Evolutionary conservation across 306 rosid genomes (phyloP).

Genomic region (Lathyrus oleraceus): DNA sequence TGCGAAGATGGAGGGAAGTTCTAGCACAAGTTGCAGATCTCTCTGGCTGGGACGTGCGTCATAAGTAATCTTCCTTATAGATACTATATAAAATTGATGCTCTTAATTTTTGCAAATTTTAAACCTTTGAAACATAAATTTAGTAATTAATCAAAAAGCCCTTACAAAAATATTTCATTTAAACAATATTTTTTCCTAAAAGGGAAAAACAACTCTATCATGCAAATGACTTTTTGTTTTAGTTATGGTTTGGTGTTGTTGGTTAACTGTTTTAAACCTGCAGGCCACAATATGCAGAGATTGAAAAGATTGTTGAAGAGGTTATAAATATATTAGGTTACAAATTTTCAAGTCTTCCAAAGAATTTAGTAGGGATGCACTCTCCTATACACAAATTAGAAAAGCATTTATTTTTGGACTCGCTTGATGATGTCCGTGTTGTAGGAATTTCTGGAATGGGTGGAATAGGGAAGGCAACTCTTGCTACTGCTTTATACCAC

Average conservation of each 20-base stretch:
- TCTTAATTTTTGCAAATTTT: not conserved
- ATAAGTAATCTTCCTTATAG: not conserved
- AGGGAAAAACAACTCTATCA: too few species aligned
- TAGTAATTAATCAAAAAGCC: not conserved
- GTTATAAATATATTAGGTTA: not conserved
- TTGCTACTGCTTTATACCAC: not conserved
- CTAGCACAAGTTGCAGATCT: not conserved
- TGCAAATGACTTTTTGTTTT: not conserved
- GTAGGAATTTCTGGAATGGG: constrained; percentile 6
- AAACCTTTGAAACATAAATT: not conserved
- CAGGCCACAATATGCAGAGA: not conserved
- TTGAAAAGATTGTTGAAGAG: not conserved
- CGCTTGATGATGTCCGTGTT: not conserved
- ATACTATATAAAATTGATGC: not conserved
- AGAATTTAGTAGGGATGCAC: constrained; percentile 12
- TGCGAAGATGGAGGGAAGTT: not conserved
- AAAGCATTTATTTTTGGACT: not conserved
- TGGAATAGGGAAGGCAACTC: not conserved
- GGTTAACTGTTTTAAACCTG: not conserved
- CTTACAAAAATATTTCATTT: not conserved
- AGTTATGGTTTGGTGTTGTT: not conserved
- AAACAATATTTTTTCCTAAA: not conserved
- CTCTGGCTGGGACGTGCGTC: not conserved
- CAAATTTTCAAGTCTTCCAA: constrained; percentile 5
- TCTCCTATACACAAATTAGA: not conserved